phyloP scores from a whole-genome alignment of 1,284 basidiomycete species.

The Amylostereum chailletii region DNA sequence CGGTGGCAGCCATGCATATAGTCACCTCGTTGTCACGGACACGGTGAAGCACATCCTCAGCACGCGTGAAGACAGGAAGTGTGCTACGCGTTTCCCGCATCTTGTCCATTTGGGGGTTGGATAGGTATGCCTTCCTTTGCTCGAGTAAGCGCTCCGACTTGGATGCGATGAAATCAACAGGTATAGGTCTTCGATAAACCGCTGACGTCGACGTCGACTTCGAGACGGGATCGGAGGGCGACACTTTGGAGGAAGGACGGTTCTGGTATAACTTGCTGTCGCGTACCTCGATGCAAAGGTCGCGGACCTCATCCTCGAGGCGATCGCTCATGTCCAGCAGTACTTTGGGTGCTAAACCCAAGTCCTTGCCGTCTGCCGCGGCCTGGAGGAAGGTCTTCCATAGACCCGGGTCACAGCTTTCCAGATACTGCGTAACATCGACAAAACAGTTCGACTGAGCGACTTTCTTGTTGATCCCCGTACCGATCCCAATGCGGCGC shows the following conservation, averaged over 20 bases:
- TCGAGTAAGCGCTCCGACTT: slow-evolving; percentile 59
- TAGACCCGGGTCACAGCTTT: slow-evolving; percentile 71
- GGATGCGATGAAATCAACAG: slow-evolving; percentile 21
- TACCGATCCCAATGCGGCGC: slow-evolving; percentile 74
- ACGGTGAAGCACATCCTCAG: slow-evolving; percentile 60
- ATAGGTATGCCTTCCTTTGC: slow-evolving; percentile 55
- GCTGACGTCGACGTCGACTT: slow-evolving; percentile 3
- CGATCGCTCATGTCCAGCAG: slow-evolving; percentile 61
- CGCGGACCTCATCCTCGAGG: slow-evolving; percentile 69
- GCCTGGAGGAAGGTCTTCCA: slow-evolving; percentile 70
- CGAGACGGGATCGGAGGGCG: slow-evolving; percentile 11
- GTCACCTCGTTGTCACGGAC: slow-evolving; percentile 81
- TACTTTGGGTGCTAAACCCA: slow-evolving; percentile 67
- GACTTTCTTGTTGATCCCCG: slow-evolving; percentile 65
- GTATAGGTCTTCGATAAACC: slow-evolving; percentile 6
- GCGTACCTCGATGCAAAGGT: slow-evolving; percentile 64
- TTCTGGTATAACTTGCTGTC: slow-evolving; percentile 42
- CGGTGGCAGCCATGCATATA: slow-evolving; percentile 91
- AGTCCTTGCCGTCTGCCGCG: slow-evolving; percentile 53
- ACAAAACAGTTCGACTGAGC: slow-evolving; percentile 76
- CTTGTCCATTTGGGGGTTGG: slow-evolving; percentile 49
- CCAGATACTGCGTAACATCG: slow-evolving; percentile 83
- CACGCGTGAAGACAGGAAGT: slow-evolving; percentile 69
- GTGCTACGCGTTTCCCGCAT: slow-evolving; percentile 64
- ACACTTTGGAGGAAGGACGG: slow-evolving; percentile 24